Evolutionary conservation across 441 rosid species (phyloP), one percentile per base, ranked within the genome.

Genomic region (Aquilaria agallochum): DNA sequence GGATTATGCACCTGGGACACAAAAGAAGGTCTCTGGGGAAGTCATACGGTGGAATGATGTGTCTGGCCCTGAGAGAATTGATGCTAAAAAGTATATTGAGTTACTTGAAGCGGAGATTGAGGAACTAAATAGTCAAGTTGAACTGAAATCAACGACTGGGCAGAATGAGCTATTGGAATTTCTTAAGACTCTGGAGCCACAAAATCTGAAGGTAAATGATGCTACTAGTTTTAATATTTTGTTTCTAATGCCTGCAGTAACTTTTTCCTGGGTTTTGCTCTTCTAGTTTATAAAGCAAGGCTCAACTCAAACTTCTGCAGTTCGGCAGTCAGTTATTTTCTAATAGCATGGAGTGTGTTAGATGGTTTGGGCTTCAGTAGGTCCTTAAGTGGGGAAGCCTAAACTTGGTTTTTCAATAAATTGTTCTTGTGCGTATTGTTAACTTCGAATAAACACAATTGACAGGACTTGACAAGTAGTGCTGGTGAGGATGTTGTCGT

Each of bases 21-120:
- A 95, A 69, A 95, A 95, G 85, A 95, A 83, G 59, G 96, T 92
- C 60, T 80, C 91, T 36, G 97, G 99, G 58, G 97, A 95, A 75
- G 96, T 95, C 52, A 86, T 95, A 36, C 74, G 91, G 72, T 92
- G 99, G 99, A 86, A 88, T 71, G 80, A 83, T 71, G 76, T 87
- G 36, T 92, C 97, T 67, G 96, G 98, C 63, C 78, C 90, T 3
- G 97, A 91, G 83, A 92, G 71, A 79, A 83, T 95, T 50, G 97
- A 95, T 76, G 98, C 95, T 44, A 86, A 84, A 69, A 91, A 83
- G 70, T 95, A 95, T 75, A 92, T 95, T 2, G 97, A 95, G 74
- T 71, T 95, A 61, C 93, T 95, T 11, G 99, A 95, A 78, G 96
- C 95, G 15, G 99, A 95, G 80, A 88, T 95, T 11, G 96, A 89